These are phyloP conservation scores for Myotisia sp. DNA, from an alignment of 2,329 filamentous ascomycete species.

Conservation along the genomic window DNA sequence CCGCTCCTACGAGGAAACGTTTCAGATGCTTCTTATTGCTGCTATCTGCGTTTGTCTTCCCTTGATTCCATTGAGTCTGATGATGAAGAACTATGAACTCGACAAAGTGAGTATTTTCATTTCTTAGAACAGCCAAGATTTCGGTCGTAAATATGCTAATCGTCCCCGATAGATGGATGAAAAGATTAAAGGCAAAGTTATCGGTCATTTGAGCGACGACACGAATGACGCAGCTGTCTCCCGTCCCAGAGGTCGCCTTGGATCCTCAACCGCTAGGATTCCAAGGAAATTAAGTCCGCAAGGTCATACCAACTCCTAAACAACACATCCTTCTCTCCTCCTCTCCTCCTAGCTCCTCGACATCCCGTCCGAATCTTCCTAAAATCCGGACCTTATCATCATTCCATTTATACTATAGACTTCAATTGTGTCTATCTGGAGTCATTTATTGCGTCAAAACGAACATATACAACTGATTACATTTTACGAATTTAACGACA, in stretches of 20 bases:
- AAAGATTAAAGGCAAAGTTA: slow-evolving; percentile 10
- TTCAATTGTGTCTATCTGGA: neutral
- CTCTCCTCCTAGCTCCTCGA: neutral
- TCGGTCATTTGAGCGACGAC: slow-evolving; percentile 6
- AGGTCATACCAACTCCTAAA: neutral
- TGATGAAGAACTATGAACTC: slow-evolving; percentile 46
- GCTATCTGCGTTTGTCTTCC: slow-evolving; percentile 43
- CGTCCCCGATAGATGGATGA: slow-evolving; percentile 8
- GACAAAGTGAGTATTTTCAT: slow-evolving; percentile 28
- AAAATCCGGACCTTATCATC: neutral
- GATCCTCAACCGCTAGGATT: neutral
- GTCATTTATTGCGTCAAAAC: neutral
- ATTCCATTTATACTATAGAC: neutral
- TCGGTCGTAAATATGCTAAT: slow-evolving; percentile 7
- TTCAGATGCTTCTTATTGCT: slow-evolving; percentile 43
- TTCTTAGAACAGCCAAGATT: no score
- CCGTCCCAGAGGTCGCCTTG: neutral
- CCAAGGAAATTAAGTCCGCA: neutral
- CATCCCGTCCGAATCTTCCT: no score
- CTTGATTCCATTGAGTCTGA: slow-evolving; percentile 40
- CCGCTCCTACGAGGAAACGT: slow-evolving; percentile 50
- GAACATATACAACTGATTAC: neutral
- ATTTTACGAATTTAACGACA: slow-evolving; percentile 1
- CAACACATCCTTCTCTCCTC: neutral
- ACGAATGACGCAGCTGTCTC: neutral